phyloP scores from a whole-genome alignment of 1,284 basidiomycete genomes.

The Phlebopus sp. region DNA sequence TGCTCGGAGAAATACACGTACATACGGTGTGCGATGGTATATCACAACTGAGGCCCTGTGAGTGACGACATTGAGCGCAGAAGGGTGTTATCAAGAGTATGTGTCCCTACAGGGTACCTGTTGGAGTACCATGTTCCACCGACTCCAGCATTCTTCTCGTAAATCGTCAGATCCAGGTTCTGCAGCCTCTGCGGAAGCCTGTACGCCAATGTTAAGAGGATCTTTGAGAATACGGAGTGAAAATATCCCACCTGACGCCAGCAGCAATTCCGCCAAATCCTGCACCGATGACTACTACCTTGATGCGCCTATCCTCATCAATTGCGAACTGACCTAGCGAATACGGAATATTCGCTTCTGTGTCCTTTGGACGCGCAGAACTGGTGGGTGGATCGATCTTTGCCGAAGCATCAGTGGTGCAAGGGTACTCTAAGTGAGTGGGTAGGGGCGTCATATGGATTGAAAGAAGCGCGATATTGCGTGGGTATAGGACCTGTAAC shows the following conservation, averaged over 20 bases:
- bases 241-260: slow-evolving; percentile 43
- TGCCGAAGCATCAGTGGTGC: too few species aligned
- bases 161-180: slow-evolving; percentile 56
- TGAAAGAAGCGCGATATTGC: too few species aligned
- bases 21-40: slow-evolving; percentile 52
- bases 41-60: slow-evolving; percentile 54
- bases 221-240: too few species aligned
- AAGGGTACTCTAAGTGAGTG: too few species aligned
- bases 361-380: background rate
- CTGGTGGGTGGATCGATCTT: too few species aligned
- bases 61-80: background rate
- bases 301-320: slow-evolving; percentile 16
- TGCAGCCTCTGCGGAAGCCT: slow-evolving; percentile 54
- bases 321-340: slow-evolving; percentile 16
- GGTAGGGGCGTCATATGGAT: too few species aligned
- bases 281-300: slow-evolving; percentile 19
- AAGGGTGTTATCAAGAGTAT: background rate
- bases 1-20: slow-evolving; percentile 1
- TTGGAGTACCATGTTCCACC: slow-evolving; percentile 58
- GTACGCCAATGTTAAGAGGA: background rate
- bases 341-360: background rate
- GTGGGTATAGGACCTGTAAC: too few species aligned
- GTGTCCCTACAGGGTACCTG: slow-evolving; percentile 33
- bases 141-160: slow-evolving; percentile 55
- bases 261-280: slow-evolving; percentile 45